Conservation (phyloP, 768 basidiomycete species). For the Kwoniella shandongensis region DNA sequence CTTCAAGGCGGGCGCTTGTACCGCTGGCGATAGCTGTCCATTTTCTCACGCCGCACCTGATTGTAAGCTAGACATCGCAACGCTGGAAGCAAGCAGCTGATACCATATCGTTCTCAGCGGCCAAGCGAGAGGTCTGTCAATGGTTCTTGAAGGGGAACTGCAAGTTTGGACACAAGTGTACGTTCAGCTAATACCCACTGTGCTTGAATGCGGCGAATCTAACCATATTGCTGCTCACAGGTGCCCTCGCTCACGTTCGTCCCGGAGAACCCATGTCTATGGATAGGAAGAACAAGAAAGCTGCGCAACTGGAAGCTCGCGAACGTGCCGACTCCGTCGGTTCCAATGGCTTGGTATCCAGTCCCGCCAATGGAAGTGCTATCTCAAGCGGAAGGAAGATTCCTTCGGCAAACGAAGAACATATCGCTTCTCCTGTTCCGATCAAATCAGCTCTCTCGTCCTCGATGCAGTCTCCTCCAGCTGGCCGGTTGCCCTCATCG, state of each 20-base stretch:
- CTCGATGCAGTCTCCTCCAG: conserved; percentile 38
- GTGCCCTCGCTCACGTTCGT: conserved; percentile 88
- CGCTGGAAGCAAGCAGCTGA: conserved; percentile 79
- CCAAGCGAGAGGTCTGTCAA: conserved; percentile 54
- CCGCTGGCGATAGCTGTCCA: conserved; percentile 89
- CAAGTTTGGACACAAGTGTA: conserved; percentile 64
- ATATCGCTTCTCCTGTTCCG: conserved; percentile 37
- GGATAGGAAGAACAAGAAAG: conserved; percentile 92
- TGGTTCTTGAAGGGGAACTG: conserved; percentile 82
- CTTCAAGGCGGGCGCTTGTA: conserved; percentile 87
- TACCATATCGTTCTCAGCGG: conserved; percentile 56
- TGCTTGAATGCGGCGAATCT: no score
- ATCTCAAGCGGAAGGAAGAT: conserved; percentile 17
- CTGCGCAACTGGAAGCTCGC: conserved; percentile 46
- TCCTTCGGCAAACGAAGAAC: conserved; percentile 36
- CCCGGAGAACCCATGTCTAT: conserved; percentile 92
- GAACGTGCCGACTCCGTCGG: conserved; percentile 27
- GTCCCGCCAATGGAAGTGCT: not conserved
- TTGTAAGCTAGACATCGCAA: conserved; percentile 76
- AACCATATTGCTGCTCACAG: conserved; percentile 55
- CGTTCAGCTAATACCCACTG: conserved; percentile 23
- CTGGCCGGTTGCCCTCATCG: conserved; percentile 30
- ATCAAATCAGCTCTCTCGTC: conserved; percentile 41
- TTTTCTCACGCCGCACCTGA: conserved; percentile 80
- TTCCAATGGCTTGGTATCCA: no score